Conservation (phyloP, 2,329 filamentous ascomycete species). For the Aspergillus transmontanensis region DNA sequence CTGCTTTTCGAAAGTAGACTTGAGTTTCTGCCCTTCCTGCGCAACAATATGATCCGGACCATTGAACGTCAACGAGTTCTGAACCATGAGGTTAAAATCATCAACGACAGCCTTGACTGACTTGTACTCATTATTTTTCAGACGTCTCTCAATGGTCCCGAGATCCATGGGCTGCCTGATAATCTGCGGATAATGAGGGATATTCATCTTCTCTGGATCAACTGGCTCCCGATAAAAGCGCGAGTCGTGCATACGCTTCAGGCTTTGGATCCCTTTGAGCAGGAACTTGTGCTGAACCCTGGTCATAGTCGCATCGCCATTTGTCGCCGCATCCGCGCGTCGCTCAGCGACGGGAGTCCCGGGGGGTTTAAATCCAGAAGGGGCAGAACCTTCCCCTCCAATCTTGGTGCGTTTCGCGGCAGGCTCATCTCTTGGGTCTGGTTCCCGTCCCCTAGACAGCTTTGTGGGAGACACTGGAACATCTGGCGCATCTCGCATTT, state of each 20-base stretch:
- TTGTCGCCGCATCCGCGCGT: slow-evolving; percentile 15
- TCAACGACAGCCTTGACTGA: slow-evolving; percentile 71
- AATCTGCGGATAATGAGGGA: slow-evolving; percentile 73
- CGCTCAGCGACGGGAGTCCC: slow-evolving; percentile 41
- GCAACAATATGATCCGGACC: slow-evolving; percentile 75
- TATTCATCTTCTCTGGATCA: slow-evolving; percentile 69
- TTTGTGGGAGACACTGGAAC: slow-evolving; percentile 58
- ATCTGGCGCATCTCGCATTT: slow-evolving; percentile 60
- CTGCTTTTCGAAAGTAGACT: slow-evolving; percentile 61
- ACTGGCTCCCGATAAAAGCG: slow-evolving; percentile 77
- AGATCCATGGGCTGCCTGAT: slow-evolving; percentile 85
- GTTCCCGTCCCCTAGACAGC: slow-evolving; percentile 73
- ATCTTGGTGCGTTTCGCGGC: slow-evolving; percentile 80
- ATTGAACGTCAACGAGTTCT: slow-evolving; percentile 82
- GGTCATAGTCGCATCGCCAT: slow-evolving; percentile 35
- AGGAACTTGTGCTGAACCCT: slow-evolving; percentile 48
- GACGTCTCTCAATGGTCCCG: slow-evolving; percentile 74
- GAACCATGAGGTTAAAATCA: slow-evolving; percentile 76
- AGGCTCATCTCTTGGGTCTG: slow-evolving; percentile 66
- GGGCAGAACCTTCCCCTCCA: slow-evolving; percentile 54
- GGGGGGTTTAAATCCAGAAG: slow-evolving; percentile 49
- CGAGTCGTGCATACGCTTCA: slow-evolving; percentile 86
- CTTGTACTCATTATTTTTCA: slow-evolving; percentile 71
- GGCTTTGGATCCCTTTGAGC: slow-evolving; percentile 39
- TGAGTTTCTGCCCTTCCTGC: slow-evolving; percentile 63